Percentiles rank a stretch among this genome's conserved stretches.
These are phyloP conservation scores for Spergularia azorica DNA, from an alignment of 179 eudicot species.

Conservation along the genomic window DNA sequence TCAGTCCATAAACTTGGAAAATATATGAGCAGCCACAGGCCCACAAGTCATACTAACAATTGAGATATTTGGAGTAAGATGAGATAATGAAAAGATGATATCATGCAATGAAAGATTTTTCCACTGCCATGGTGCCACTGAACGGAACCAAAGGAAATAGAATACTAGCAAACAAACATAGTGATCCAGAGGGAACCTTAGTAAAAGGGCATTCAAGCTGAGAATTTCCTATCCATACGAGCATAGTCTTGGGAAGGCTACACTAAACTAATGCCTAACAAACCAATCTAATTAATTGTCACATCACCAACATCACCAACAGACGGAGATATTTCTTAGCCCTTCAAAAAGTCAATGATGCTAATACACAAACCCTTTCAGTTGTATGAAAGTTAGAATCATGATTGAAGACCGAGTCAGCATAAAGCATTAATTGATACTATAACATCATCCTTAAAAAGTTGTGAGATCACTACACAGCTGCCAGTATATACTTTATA, in stretches of 20 bases:
- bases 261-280: background rate
- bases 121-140: background rate
- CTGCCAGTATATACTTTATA: background rate
- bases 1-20: background rate
- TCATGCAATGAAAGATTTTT: too few species aligned
- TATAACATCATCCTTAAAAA: background rate
- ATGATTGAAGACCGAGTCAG: background rate
- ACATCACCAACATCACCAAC: background rate
- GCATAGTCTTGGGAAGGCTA: too few species aligned
- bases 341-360: slow-evolving; percentile 6
- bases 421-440: background rate
- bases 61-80: slow-evolving; percentile 8
- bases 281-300: too few species aligned
- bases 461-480: background rate
- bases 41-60: background rate
- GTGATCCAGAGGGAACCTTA: background rate
- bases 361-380: background rate
- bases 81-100: too few species aligned
- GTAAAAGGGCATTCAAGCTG: background rate
- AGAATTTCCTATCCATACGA: background rate
- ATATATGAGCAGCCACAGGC: background rate
- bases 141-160: background rate
- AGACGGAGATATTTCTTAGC: background rate
- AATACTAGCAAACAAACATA: slow-evolving; percentile 1
- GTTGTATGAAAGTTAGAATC: background rate